Evolutionary conservation across 306 rosid species (phyloP).

Genomic region (Oemleria cerasiformis): DNA sequence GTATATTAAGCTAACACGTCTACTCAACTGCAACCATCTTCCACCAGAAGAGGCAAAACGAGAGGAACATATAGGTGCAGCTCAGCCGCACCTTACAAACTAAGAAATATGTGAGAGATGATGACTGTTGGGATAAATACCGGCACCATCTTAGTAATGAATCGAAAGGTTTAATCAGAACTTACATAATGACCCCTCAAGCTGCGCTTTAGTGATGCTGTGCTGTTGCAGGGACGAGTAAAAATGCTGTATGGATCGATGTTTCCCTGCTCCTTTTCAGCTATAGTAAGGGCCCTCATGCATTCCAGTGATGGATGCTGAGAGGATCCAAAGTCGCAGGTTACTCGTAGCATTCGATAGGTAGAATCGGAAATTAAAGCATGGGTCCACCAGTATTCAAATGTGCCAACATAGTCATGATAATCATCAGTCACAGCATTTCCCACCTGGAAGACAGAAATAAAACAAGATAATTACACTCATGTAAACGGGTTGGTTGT

Average conservation of each 20-base stretch:
- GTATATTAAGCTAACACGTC: background rate
- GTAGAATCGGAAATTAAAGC: constrained; percentile 95
- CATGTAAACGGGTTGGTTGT: constrained; percentile 18
- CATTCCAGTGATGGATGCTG: constrained; percentile 78
- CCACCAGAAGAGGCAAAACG: background rate
- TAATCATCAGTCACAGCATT: constrained; percentile 93
- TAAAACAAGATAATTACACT: constrained; percentile 18
- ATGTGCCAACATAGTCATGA: constrained; percentile 83
- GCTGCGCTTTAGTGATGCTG: constrained; percentile 47
- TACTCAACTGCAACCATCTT: background rate
- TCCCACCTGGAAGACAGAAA: constrained; percentile 61
- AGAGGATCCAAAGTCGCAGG: constrained; percentile 64
- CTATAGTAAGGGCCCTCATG: constrained; percentile 49
- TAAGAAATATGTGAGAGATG: background rate
- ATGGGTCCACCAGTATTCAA: constrained; percentile 95
- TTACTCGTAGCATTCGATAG: constrained; percentile 43
- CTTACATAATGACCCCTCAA: constrained; percentile 87
- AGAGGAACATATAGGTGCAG: background rate
- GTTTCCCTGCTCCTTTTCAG: constrained; percentile 70
- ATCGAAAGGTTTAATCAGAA: constrained; percentile 2
- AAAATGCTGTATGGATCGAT: constrained; percentile 85
- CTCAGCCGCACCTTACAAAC: background rate
- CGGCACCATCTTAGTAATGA: background rate
- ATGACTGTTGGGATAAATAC: constrained; percentile 5
- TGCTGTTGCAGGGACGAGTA: constrained; percentile 65